Conservation (phyloP, 495 filamentous ascomycete genomes). For the Daldinia decipiens region DNA sequence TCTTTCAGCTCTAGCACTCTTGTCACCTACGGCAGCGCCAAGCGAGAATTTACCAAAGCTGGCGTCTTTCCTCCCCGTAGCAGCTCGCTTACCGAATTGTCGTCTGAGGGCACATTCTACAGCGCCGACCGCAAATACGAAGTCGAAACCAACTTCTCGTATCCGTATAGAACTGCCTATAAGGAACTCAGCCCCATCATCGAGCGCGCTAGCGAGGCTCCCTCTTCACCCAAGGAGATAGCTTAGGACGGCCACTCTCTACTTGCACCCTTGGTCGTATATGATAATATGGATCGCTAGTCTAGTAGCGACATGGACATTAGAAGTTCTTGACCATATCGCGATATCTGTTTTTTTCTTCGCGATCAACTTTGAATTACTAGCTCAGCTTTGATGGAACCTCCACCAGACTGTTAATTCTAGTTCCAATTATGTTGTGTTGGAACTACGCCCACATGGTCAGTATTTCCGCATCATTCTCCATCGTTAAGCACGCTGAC, state of each 20-base stretch:
- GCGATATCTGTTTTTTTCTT: not conserved
- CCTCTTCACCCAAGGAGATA: not conserved
- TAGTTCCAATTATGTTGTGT: not conserved
- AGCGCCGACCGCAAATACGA: not conserved
- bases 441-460: not conserved
- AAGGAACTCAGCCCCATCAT: not conserved
- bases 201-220: not conserved
- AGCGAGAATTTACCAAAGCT: not conserved
- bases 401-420: not conserved
- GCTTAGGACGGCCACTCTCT: not conserved
- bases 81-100: not conserved
- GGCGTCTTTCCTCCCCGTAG: not conserved
- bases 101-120: not conserved
- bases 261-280: not conserved
- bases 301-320: not conserved
- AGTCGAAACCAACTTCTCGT: constrained; percentile 1
- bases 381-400: not conserved
- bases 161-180: not conserved
- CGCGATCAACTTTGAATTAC: not conserved
- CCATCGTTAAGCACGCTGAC: not conserved
- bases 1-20: not conserved
- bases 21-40: not conserved
- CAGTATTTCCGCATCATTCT: not conserved
- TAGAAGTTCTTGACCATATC: not conserved
- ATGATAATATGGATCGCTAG: not conserved